Evolutionary conservation across 306 rosid genomes (phyloP).

Genomic region (Dicorynia guianensis): DNA sequence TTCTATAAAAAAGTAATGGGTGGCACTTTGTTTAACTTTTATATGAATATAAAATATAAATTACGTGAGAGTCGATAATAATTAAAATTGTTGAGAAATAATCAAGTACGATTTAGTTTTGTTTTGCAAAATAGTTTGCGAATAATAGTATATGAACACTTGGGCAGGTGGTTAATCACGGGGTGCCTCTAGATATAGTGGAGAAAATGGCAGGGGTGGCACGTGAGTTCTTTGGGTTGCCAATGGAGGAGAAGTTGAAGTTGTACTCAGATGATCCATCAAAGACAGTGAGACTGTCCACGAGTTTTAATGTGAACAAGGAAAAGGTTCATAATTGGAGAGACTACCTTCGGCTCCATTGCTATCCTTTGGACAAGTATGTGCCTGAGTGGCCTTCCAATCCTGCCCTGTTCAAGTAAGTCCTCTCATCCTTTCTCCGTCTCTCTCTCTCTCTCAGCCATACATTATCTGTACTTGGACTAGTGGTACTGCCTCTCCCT

Average conservation of each 20-base stretch:
- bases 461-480: not conserved
- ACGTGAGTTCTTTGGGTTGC: slow-evolving; percentile 65
- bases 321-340: slow-evolving; percentile 91
- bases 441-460: not conserved
- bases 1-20: no score
- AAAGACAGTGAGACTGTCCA: slow-evolving; percentile 76
- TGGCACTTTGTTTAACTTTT: no score
- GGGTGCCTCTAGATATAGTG: slow-evolving; percentile 61
- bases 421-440: not conserved
- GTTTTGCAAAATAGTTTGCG: no score
- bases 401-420: slow-evolving; percentile 82
- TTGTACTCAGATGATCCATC: slow-evolving; percentile 87
- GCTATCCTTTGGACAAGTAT: slow-evolving; percentile 75
- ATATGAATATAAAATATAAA: no score
- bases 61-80: no score
- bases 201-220: slow-evolving; percentile 61
- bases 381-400: slow-evolving; percentile 83
- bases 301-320: slow-evolving; percentile 81
- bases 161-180: slow-evolving; percentile 75
- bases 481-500: no score
- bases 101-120: no score
- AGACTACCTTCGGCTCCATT: slow-evolving; percentile 91
- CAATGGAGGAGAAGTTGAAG: slow-evolving; percentile 87
- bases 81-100: no score
- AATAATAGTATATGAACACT: no score